phyloP scores from a whole-genome alignment of 495 filamentous ascomycete species.

The Lasiosphaeris hirsuta region DNA sequence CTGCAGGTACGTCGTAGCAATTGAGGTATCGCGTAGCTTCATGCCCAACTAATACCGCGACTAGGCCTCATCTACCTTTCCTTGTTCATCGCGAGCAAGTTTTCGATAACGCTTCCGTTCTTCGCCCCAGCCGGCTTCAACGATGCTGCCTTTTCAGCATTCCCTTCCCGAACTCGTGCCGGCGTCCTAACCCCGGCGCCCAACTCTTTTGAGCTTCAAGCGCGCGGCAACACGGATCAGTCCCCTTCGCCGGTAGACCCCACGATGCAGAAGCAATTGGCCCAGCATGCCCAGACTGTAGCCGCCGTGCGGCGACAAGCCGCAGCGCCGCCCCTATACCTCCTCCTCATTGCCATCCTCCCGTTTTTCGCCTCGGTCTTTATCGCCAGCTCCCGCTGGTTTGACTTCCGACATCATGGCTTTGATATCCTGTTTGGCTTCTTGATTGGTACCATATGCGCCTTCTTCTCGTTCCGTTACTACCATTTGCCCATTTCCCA shows the following conservation, averaged over 20 bases:
- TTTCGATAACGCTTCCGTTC: constrained; percentile 56
- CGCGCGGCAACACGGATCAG: constrained; percentile 16
- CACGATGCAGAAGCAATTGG: constrained; percentile 31
- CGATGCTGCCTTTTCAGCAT: constrained; percentile 41
- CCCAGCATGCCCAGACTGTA: constrained; percentile 44
- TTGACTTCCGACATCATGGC: constrained; percentile 84
- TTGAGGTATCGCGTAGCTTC: background rate
- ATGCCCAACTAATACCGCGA: background rate
- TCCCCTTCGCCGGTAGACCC: constrained; percentile 26
- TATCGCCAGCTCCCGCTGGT: constrained; percentile 58
- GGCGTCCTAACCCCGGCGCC: constrained; percentile 16
- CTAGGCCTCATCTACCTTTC: constrained; percentile 72
- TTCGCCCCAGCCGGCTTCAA: constrained; percentile 43
- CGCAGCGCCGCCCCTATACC: constrained; percentile 67
- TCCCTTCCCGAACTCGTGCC: constrained; percentile 43
- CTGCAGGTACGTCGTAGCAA: constrained; percentile 49
- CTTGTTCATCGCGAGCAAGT: constrained; percentile 62
- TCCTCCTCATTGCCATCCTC: constrained; percentile 64
- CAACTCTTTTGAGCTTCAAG: constrained; percentile 29
- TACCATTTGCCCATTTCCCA: constrained; percentile 63
- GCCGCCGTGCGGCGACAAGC: constrained; percentile 56
- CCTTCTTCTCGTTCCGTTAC: constrained; percentile 51
- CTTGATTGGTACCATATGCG: constrained; percentile 53
- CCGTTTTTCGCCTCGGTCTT: constrained; percentile 55
- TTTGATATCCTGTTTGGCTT: constrained; percentile 85